Base-by-base conservation (phyloP, 345 rosid genomes). In the Geranium brycei region DNA sequence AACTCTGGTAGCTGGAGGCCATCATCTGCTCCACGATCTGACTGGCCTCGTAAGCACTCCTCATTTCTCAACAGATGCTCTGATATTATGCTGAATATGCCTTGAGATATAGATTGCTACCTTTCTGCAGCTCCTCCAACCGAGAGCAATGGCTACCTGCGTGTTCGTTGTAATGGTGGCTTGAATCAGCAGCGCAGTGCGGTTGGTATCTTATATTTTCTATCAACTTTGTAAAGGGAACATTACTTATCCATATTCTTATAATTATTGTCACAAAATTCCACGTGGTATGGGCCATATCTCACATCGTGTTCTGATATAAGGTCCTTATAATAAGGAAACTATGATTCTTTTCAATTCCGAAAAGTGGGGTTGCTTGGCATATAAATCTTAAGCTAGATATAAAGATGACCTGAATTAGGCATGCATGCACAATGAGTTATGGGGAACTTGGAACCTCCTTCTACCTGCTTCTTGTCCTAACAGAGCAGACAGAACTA, bases 111-210 rank as follows among this genome's bases (percentile, higher is more conserved):
- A 17, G 3, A 28, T 5, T 64, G 23, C 32, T 58, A 40, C 47
- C 15, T 72, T 74, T 60, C 74, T 65, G 79, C 89, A 95, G 99
- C 99, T 79, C 97, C 97, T 63, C 81, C 92, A 2, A 77, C 59
- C 62, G 91, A 84, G 75, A 85, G 80, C 58, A 90, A 82, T 79
- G 96, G 99, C 30, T 93, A 85, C 75, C 87, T 93, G 66, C 96
- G 97, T 67, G 97, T 93, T 62, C 97, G 97, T 11, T 93, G 97
- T 74, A 93, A 93, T 69, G 97, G 99, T 75, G 96, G 99, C 55
- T 75, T 93, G 77, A 93, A 93, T 80, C 99, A 93, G 78, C 99
- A 93, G 64, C 91, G 99, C 63, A 93, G 84, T 73, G 99, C 96
- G 81, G 99, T 95, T 72, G 53, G 95, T 82, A 23, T 69, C 56